Conservation (phyloP, 2,329 filamentous ascomycete genomes). For the Monilinia aucupariae region DNA sequence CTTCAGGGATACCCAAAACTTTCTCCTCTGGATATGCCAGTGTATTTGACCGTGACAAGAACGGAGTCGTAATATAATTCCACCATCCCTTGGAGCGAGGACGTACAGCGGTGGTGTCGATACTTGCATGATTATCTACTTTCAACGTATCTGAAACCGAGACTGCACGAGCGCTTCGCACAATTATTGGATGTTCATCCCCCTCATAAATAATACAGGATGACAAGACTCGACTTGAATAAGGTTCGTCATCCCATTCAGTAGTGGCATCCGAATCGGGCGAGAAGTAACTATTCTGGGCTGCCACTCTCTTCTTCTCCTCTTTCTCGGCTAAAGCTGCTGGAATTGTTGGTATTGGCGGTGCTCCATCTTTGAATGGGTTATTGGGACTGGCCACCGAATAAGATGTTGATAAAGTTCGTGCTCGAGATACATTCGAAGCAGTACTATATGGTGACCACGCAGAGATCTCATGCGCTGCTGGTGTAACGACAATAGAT, state of each 20-base stretch:
- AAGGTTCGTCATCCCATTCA: conserved; percentile 30
- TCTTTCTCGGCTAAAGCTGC: conserved; percentile 33
- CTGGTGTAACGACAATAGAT: conserved; percentile 49
- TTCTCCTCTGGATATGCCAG: conserved; percentile 26
- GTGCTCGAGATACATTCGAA: conserved; percentile 17
- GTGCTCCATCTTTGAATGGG: conserved; percentile 39
- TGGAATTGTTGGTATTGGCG: conserved; percentile 56
- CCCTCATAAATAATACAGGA: conserved; percentile 67
- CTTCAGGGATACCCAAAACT: conserved; percentile 23
- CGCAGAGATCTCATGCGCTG: conserved; percentile 39
- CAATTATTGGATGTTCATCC: conserved; percentile 47
- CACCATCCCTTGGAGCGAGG: conserved; percentile 67
- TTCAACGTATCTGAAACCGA: conserved; percentile 27
- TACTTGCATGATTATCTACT: conserved; percentile 25
- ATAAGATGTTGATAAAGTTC: conserved; percentile 42
- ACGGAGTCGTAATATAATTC: conserved; percentile 71
- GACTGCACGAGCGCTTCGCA: conserved; percentile 38
- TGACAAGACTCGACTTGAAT: conserved; percentile 27
- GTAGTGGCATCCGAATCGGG: conserved; percentile 33
- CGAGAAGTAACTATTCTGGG: conserved; percentile 32
- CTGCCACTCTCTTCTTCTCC: conserved; percentile 27
- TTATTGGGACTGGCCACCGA: conserved; percentile 47
- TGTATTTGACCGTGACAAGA: conserved; percentile 40
- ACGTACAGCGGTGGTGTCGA: conserved; percentile 33
- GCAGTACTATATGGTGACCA: conserved; percentile 32